Evolutionary conservation across 805 yeast genomes (phyloP).

Genomic region (Pichia nakasei): DNA sequence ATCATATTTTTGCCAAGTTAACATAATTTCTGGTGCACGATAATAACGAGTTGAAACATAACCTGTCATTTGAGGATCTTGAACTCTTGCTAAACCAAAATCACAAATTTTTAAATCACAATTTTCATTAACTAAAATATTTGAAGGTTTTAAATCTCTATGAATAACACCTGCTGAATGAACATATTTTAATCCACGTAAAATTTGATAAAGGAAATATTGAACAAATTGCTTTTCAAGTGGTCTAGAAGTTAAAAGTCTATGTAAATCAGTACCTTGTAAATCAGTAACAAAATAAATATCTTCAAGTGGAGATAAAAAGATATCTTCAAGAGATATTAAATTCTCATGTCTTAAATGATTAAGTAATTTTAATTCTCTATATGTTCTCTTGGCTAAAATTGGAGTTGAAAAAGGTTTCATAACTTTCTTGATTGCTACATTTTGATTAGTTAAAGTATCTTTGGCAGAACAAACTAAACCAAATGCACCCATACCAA

Average conservation of each 20-base stretch:
- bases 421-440: slow-evolving; percentile 96
- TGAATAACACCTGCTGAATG: slow-evolving; percentile 95
- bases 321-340: slow-evolving; percentile 87
- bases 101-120: slow-evolving; percentile 79
- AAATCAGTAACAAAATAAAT: slow-evolving; percentile 93
- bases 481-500: slow-evolving; percentile 99
- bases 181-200: slow-evolving; percentile 87
- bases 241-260: slow-evolving; percentile 86
- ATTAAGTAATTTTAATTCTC: slow-evolving; percentile 88
- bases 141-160: slow-evolving; percentile 74
- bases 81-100: slow-evolving; percentile 62
- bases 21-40: slow-evolving; percentile 78
- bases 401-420: slow-evolving; percentile 94
- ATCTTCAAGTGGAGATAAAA: slow-evolving; percentile 90
- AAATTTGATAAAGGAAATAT: slow-evolving; percentile 89
- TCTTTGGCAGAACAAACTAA: slow-evolving; percentile 94
- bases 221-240: slow-evolving; percentile 94
- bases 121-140: slow-evolving; percentile 56
- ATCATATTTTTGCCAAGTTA: slow-evolving; percentile 62
- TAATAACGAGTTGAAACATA: slow-evolving; percentile 84
- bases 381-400: slow-evolving; percentile 89
- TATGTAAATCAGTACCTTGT: slow-evolving; percentile 93
- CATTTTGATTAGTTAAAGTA: slow-evolving; percentile 81
- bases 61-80: slow-evolving; percentile 52
- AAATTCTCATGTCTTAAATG: slow-evolving; percentile 92